Evolutionary conservation across 2,329 filamentous ascomycete species (phyloP), one percentile per base, ranked within the genome.

Genomic region (Pleomassaria siparia): DNA sequence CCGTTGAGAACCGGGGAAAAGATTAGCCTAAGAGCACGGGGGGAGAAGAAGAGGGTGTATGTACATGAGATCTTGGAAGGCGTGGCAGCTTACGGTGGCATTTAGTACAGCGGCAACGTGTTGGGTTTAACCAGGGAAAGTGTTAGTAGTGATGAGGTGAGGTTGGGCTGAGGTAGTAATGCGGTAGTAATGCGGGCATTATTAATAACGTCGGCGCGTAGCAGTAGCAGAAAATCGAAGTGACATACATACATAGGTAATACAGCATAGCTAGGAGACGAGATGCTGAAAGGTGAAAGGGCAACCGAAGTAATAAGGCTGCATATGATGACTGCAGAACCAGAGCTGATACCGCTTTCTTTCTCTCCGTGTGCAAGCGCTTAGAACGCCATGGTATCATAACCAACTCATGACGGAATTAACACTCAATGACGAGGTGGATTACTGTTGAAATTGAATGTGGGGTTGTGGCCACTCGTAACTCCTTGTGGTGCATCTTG

Each of bases 281-380:
- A n/a, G n/a, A n/a, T n/a, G n/a, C n/a, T n/a, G n/a, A n/a, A n/a
- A n/a, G n/a, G n/a, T n/a, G n/a, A n/a, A n/a, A n/a, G n/a, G n/a
- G n/a, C n/a, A n/a, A n/a, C n/a, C n/a, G n/a, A n/a, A n/a, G n/a
- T n/a, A n/a, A n/a, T n/a, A 40, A 24, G 25, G 25, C 37, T 40
- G 37, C 37, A 40, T 35, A 16, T 21, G 18, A 37, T 37, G 20
- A 24, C 18, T 37, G 35, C 29, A 30, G 35, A 15, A n/a, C n/a
- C 15, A n/a, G 26, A 33, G 25, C n/a, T 30, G 26, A 33, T 43
- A 15, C 4, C 22, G 40, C 40, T 20, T 3, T 15, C 15, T 22
- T 24, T 12, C 40, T 50, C 51, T 47, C 44, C 40, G 33, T 36
- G 46, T n/a, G 49, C 46, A 49, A 45, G 56, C 56, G 56, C 56